phyloP scores from a whole-genome alignment of 768 basidiomycete species.

The Chalciporus sphaerocephalus region DNA sequence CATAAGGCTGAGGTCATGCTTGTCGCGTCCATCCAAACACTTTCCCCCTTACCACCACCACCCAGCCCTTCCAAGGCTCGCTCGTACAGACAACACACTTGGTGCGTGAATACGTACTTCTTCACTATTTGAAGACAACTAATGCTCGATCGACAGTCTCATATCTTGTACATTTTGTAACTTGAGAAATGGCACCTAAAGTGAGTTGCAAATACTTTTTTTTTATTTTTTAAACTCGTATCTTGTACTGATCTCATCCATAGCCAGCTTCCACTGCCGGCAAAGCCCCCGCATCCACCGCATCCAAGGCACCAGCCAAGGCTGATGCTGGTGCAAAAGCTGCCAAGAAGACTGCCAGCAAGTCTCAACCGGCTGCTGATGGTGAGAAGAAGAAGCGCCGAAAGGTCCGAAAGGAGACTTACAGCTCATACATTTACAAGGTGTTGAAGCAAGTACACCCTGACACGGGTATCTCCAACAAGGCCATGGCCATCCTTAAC shows the following conservation, averaged over 20 bases:
- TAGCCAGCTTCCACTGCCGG: conserved; percentile 41
- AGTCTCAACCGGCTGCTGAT: conserved; percentile 45
- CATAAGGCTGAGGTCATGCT: conserved; percentile 30
- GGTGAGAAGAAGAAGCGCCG: conserved; percentile 78
- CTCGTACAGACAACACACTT: conserved; percentile 18
- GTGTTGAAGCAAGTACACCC: conserved; percentile 91
- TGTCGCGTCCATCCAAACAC: conserved; percentile 26
- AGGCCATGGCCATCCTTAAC: conserved; percentile 80
- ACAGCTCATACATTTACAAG: conserved; percentile 84
- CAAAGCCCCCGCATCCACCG: conserved; percentile 48
- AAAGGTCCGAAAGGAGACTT: conserved; percentile 79
- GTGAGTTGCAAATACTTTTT: conserved; percentile 17
- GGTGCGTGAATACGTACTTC: conserved; percentile 16
- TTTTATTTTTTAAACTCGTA: conserved; percentile 10
- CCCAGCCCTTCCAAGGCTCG: conserved; percentile 12
- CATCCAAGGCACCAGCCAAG: conserved; percentile 55
- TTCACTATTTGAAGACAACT: conserved; percentile 9
- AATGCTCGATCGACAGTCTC: conserved; percentile 15
- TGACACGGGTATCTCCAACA: conserved; percentile 91
- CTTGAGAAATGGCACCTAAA: conserved; percentile 36
- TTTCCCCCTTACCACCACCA: conserved; percentile 32
- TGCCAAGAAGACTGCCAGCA: conserved; percentile 59
- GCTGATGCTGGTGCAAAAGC: conserved; percentile 43
- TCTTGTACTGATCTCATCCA: conserved; percentile 7
- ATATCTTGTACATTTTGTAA: conserved; percentile 33